Conservation (phyloP, 805 yeast species). For the Naumovozyma castellii region DNA sequence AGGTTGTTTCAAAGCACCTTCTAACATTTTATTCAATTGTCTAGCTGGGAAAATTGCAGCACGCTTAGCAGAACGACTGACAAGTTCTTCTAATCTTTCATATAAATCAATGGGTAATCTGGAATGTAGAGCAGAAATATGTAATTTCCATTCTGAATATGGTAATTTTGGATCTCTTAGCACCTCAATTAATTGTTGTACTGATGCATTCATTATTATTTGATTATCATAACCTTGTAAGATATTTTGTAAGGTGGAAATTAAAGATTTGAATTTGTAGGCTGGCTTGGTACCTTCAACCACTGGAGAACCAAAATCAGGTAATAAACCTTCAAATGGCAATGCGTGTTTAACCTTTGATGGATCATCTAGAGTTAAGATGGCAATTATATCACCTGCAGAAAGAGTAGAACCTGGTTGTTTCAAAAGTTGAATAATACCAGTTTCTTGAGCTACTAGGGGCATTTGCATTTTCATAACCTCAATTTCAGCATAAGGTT, state of each 20-base stretch:
- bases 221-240: slow-evolving; percentile 91
- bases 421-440: slow-evolving; percentile 82
- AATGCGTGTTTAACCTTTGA: slow-evolving; percentile 93
- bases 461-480: slow-evolving; percentile 99
- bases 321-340: slow-evolving; percentile 90
- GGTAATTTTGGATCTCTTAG: slow-evolving; percentile 79
- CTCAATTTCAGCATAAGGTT: slow-evolving; percentile 95
- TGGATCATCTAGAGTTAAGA: slow-evolving; percentile 90
- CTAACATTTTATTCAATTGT: slow-evolving; percentile 63
- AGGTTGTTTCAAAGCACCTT: slow-evolving; percentile 43
- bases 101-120: slow-evolving; percentile 78
- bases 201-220: slow-evolving; percentile 79
- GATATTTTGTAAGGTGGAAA: slow-evolving; percentile 62
- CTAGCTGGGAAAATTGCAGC: slow-evolving; percentile 89
- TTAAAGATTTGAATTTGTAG: slow-evolving; percentile 54
- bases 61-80: slow-evolving; percentile 58
- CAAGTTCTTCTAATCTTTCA: slow-evolving; percentile 48
- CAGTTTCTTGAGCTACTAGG: slow-evolving; percentile 84
- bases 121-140: slow-evolving; percentile 83
- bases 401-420: slow-evolving; percentile 97
- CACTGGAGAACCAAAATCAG: slow-evolving; percentile 75
- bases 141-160: slow-evolving; percentile 81
- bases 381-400: slow-evolving; percentile 96
- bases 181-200: slow-evolving; percentile 60
- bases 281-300: slow-evolving; percentile 77